phyloP scores from a whole-genome alignment of 352 stramenopile species.

The Pythium guiyangense region DNA sequence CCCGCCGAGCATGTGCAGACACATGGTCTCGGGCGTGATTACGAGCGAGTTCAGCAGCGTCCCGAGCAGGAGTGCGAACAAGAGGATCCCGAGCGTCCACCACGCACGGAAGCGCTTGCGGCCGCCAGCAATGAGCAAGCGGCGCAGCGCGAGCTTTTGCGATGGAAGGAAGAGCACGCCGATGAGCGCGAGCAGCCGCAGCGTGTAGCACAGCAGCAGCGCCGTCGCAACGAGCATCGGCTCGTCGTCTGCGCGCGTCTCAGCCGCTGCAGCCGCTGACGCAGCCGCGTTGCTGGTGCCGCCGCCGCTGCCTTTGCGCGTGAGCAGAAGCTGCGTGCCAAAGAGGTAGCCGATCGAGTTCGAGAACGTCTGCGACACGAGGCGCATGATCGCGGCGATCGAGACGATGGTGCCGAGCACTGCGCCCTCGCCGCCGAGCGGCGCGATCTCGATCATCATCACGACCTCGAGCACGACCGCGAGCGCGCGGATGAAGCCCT shows the following conservation, averaged over 20 bases:
- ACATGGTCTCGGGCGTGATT: conserved; percentile 24
- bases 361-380: conserved; percentile 21
- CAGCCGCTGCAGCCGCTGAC: background rate
- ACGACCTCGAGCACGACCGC: conserved; percentile 34
- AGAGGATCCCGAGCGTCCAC: conserved; percentile 18
- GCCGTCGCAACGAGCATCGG: conserved; percentile 26
- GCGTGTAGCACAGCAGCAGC: conserved; percentile 20
- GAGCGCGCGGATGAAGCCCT: conserved; percentile 29
- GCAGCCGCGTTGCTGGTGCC: background rate
- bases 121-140: conserved; percentile 7
- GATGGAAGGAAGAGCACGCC: conserved; percentile 21
- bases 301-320: conserved; percentile 6
- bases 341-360: conserved; percentile 18
- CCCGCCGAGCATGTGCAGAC: conserved; percentile 25
- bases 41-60: conserved; percentile 20
- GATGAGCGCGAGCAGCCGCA: conserved; percentile 20
- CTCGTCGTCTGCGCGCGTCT: conserved; percentile 9
- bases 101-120: conserved; percentile 16
- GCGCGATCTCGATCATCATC: conserved; percentile 40
- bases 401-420: conserved; percentile 39
- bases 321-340: conserved; percentile 12
- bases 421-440: conserved; percentile 32
- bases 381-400: conserved; percentile 33
- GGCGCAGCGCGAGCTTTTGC: conserved; percentile 13
- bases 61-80: conserved; percentile 11